Evolutionary conservation across 371 early-diverging fungal species (phyloP).

Genomic region (Mucor saturninus): DNA sequence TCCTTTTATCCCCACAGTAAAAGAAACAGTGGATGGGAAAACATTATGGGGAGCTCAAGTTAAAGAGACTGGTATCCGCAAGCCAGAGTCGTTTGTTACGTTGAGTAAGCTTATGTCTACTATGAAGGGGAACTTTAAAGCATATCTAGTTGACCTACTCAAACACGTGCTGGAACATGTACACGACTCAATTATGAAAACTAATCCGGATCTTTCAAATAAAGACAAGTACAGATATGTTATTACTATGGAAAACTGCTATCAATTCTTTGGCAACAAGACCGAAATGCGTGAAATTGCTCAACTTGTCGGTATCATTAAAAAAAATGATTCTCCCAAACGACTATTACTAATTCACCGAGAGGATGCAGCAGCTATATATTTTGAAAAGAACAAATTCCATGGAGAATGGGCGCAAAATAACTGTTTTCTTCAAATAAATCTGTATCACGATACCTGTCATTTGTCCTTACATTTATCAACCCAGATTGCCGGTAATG

Average conservation of each 20-base stretch:
- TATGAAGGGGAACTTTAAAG: too few relatives aligned
- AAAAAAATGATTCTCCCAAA: background rate
- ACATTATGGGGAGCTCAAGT: too few relatives aligned
- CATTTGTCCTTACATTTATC: constrained; percentile 8
- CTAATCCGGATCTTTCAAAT: background rate
- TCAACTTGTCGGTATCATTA: background rate
- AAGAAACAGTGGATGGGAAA: too few relatives aligned
- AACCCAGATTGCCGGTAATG: background rate
- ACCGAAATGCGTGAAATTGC: constrained; percentile 10
- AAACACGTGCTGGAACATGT: background rate
- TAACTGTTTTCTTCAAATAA: constrained; percentile 8
- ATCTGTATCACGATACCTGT: constrained; percentile 5
- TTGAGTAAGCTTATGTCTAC: too few relatives aligned
- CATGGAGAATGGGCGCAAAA: background rate
- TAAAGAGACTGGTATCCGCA: too few relatives aligned
- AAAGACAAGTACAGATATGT: background rate
- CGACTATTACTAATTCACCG: constrained; percentile 8
- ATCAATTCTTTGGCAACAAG: constrained; percentile 9
- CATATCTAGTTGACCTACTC: too few relatives aligned
- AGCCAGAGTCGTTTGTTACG: too few relatives aligned
- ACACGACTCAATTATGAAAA: background rate
- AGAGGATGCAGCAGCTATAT: constrained; percentile 12
- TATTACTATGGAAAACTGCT: background rate
- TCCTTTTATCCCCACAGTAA: too few relatives aligned
- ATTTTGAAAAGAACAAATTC: constrained; percentile 10